phyloP scores from a whole-genome alignment of 108 stramenopile species.

The Fistulifera solaris region DNA sequence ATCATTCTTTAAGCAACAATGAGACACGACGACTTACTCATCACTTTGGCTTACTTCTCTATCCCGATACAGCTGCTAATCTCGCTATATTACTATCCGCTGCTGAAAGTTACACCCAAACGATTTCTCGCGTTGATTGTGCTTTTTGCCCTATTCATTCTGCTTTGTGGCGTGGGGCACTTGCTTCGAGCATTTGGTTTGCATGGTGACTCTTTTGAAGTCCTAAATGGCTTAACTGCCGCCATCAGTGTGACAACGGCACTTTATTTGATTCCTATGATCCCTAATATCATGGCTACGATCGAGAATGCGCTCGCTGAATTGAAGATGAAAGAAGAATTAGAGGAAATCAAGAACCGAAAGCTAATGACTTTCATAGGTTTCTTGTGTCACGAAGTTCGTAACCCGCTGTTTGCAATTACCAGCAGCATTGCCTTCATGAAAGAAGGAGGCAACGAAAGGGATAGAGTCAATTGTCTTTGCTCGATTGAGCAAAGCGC shows the following conservation, averaged over 20 bases:
- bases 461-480: conserved; percentile 7
- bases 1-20: too few species aligned
- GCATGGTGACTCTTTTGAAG: conserved; percentile 9
- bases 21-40: conserved; percentile 23
- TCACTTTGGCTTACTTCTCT: conserved; percentile 41
- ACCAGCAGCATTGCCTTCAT: conserved; percentile 17
- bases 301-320: conserved; percentile 14
- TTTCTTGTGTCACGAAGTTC: conserved; percentile 21
- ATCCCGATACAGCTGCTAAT: conserved; percentile 42
- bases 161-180: conserved; percentile 42
- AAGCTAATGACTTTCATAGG: conserved; percentile 26
- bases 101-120: conserved; percentile 24
- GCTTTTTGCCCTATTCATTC: conserved; percentile 43
- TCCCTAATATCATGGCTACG: conserved; percentile 20
- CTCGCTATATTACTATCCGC: conserved; percentile 25
- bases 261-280: conserved; percentile 34
- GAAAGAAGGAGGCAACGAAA: not conserved
- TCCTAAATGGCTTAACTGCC: conserved; percentile 30
- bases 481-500: conserved; percentile 12
- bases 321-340: conserved; percentile 10
- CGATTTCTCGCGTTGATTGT: conserved; percentile 21
- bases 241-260: conserved; percentile 27
- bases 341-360: conserved; percentile 7
- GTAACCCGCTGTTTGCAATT: conserved; percentile 4
- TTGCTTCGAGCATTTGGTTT: conserved; percentile 24